Conservation (phyloP, 164 flowering plant species). For the Amborella trichopoda region DNA sequence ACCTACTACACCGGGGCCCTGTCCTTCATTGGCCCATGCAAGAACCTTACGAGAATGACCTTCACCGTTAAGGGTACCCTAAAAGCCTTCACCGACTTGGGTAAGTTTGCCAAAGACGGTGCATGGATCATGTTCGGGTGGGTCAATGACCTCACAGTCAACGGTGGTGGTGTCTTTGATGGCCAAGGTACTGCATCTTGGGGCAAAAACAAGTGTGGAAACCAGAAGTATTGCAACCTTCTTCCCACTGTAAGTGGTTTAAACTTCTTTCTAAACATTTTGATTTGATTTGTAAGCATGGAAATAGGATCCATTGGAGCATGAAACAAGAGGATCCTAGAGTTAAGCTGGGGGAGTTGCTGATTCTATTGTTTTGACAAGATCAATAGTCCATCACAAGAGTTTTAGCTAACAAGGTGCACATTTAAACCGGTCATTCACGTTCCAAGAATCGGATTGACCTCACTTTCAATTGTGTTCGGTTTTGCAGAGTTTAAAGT, state of each 20-base stretch:
- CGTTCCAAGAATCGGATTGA: not conserved
- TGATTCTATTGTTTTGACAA: not conserved
- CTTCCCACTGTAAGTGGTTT: slow-evolving; percentile 39
- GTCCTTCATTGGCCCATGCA: slow-evolving; percentile 46
- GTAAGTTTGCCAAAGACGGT: slow-evolving; percentile 11
- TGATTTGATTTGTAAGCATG: too few relatives aligned
- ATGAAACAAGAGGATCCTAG: not conserved
- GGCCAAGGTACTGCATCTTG: slow-evolving; percentile 63
- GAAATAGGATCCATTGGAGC: not conserved
- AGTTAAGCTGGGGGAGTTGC: not conserved
- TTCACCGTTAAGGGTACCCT: slow-evolving; percentile 30
- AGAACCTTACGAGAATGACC: slow-evolving; percentile 20
- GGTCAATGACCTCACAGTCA: slow-evolving; percentile 36
- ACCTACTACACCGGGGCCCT: slow-evolving; percentile 39
- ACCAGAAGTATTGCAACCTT: slow-evolving; percentile 4
- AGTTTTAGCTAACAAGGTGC: not conserved
- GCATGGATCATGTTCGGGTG: slow-evolving; percentile 51
- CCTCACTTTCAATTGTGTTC: not conserved
- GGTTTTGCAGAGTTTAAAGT: slow-evolving; percentile 41
- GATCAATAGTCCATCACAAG: not conserved
- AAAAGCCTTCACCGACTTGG: slow-evolving; percentile 39
- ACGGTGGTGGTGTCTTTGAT: slow-evolving; percentile 59
- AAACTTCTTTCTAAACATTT: not conserved
- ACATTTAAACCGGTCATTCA: not conserved
- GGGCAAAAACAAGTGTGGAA: slow-evolving; percentile 28